phyloP scores from a whole-genome alignment of 257 asterid species.

The Solanum clarkiae region DNA sequence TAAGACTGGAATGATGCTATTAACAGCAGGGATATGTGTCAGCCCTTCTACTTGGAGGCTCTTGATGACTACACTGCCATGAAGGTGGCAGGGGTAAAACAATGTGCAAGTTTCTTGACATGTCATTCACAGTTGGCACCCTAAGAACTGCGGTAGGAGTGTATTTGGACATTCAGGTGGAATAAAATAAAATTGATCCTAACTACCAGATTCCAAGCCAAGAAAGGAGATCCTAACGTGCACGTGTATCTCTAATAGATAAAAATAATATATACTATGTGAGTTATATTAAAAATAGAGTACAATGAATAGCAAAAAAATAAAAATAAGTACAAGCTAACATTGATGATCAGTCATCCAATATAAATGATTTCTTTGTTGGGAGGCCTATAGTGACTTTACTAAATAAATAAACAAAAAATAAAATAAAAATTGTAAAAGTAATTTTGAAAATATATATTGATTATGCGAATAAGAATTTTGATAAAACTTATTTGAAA shows the following conservation, averaged over 20 bases:
- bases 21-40: slow-evolving; percentile 52
- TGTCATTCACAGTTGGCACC: slow-evolving; percentile 65
- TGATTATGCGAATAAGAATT: neutral
- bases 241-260: too few species aligned
- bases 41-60: slow-evolving; percentile 51
- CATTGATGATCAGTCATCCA: too few species aligned
- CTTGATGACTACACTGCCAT: slow-evolving; percentile 28
- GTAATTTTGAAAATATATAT: too few species aligned
- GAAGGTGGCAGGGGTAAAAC: slow-evolving; percentile 29
- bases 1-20: neutral
- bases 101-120: slow-evolving; percentile 42
- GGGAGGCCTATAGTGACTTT: too few species aligned
- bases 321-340: too few species aligned
- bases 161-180: slow-evolving; percentile 19
- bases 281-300: too few species aligned
- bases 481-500: neutral
- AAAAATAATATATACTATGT: too few species aligned
- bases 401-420: too few species aligned
- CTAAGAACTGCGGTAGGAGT: slow-evolving; percentile 40
- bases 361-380: too few species aligned
- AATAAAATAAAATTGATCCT: slow-evolving; percentile 29
- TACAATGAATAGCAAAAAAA: too few species aligned
- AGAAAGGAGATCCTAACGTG: neutral
- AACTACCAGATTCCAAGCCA: neutral
- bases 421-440: too few species aligned